These are phyloP conservation scores for Lithospermum erythrorhizon DNA, from an alignment of 257 asterid species.

Conservation along the genomic window DNA sequence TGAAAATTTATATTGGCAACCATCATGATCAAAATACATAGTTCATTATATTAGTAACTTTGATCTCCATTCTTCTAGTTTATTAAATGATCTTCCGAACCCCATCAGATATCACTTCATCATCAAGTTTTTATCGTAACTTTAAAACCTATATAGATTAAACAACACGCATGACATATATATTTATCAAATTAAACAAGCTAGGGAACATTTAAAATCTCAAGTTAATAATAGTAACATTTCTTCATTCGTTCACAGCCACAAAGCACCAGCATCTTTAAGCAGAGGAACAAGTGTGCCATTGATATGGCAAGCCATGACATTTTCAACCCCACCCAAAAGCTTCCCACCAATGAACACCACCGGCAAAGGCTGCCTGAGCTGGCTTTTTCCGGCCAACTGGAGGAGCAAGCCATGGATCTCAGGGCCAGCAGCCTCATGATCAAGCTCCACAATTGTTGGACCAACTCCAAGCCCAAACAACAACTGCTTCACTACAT, in stretches of 20 bases:
- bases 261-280: slow-evolving; percentile 74
- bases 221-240: too few relatives aligned
- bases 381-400: slow-evolving; percentile 22
- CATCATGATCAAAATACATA: too few relatives aligned
- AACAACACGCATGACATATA: too few relatives aligned
- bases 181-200: not conserved
- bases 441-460: slow-evolving; percentile 67
- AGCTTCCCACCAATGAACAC: slow-evolving; percentile 77
- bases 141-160: too few relatives aligned
- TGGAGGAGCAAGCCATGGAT: slow-evolving; percentile 43
- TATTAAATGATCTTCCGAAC: too few relatives aligned
- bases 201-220: not conserved
- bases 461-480: slow-evolving; percentile 89
- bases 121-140: too few relatives aligned
- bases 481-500: slow-evolving; percentile 71
- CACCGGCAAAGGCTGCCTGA: slow-evolving; percentile 46
- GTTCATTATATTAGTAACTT: too few relatives aligned
- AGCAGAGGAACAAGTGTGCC: slow-evolving; percentile 82
- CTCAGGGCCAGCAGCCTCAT: slow-evolving; percentile 39
- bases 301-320: slow-evolving; percentile 72
- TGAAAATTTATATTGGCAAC: too few relatives aligned
- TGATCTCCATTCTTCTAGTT: too few relatives aligned
- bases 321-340: slow-evolving; percentile 69
- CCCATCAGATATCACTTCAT: too few relatives aligned
- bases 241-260: slow-evolving; percentile 40